Evolutionary conservation across 805 yeast genomes (phyloP).

Genomic region (Wickerhamomyces chaumierensis): DNA sequence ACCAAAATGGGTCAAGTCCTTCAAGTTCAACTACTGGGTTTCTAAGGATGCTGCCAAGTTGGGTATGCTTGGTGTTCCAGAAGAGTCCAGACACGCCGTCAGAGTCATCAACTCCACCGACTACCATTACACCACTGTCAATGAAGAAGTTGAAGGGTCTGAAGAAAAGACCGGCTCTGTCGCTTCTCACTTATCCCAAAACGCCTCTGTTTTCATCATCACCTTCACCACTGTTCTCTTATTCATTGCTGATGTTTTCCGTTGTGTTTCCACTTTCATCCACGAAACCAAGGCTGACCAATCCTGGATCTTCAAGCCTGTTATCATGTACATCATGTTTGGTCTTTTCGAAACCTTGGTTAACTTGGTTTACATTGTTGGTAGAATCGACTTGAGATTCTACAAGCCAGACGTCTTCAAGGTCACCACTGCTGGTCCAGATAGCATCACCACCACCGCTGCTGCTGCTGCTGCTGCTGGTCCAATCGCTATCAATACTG

Average conservation of each 20-base stretch:
- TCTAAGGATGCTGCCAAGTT: slow-evolving; percentile 35
- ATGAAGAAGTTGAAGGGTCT: slow-evolving; percentile 7
- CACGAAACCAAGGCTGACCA: slow-evolving; percentile 20
- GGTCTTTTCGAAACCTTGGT: slow-evolving; percentile 56
- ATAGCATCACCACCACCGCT: too few relatives aligned
- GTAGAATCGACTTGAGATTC: slow-evolving; percentile 67
- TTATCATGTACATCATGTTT: slow-evolving; percentile 57
- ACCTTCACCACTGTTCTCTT: slow-evolving; percentile 35
- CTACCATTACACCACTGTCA: slow-evolving; percentile 23
- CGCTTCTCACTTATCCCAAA: slow-evolving; percentile 30
- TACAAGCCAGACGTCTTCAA: slow-evolving; percentile 56
- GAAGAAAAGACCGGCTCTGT: too few relatives aligned
- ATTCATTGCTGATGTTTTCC: slow-evolving; percentile 37
- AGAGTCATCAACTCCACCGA: slow-evolving; percentile 53
- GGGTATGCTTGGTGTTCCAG: slow-evolving; percentile 27
- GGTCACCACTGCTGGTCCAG: not conserved
- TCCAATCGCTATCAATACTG: too few relatives aligned
- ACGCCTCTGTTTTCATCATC: slow-evolving; percentile 34
- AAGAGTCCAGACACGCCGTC: slow-evolving; percentile 29
- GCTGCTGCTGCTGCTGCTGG: not conserved
- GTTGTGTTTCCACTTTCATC: slow-evolving; percentile 36
- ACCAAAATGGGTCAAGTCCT: slow-evolving; percentile 70
- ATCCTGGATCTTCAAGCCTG: slow-evolving; percentile 40
- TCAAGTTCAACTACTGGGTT: slow-evolving; percentile 48
- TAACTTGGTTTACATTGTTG: slow-evolving; percentile 42